phyloP scores from a whole-genome alignment of 163 green algal genomes.

The Prototheca wickerhamii region DNA sequence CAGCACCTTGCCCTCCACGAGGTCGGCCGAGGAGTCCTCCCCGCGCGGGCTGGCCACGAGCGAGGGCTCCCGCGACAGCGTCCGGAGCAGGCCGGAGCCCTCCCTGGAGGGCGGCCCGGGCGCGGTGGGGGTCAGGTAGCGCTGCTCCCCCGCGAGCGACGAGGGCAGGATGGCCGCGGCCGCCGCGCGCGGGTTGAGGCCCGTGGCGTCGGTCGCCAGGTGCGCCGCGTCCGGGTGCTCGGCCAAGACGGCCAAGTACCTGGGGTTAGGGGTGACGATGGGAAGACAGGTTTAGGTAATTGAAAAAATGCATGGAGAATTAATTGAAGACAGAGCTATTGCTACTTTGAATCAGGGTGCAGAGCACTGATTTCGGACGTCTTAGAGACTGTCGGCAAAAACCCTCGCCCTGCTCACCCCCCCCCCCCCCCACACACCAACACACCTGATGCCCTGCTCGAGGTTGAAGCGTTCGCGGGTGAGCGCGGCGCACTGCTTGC shows the following conservation, averaged over 20 bases:
- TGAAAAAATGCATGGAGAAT: too few species aligned
- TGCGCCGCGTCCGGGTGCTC: neutral
- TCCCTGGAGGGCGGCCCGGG: neutral
- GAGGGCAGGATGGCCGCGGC: neutral
- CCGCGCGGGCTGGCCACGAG: too few species aligned
- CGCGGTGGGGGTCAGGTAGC: neutral
- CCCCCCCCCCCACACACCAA: neutral
- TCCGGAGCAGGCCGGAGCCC: too few species aligned
- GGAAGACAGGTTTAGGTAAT: neutral
- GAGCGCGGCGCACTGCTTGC: neutral
- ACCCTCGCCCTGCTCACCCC: too few species aligned
- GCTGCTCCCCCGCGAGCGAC: conserved; percentile 8
- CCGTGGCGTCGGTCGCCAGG: neutral
- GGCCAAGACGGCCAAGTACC: conserved; percentile 7
- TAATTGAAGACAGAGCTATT: too few species aligned
- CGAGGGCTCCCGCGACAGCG: too few species aligned
- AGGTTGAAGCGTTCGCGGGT: conserved; percentile 9
- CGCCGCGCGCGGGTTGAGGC: neutral
- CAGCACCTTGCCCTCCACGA: neutral
- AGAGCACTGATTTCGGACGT: too few species aligned
- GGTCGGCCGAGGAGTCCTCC: neutral
- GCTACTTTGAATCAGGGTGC: too few species aligned
- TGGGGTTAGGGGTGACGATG: neutral
- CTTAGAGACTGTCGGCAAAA: too few species aligned
- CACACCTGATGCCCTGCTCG: conserved; percentile 19